phyloP scores from a whole-genome alignment of 495 filamentous ascomycete species.

The Parathielavia hyrcaniae region DNA sequence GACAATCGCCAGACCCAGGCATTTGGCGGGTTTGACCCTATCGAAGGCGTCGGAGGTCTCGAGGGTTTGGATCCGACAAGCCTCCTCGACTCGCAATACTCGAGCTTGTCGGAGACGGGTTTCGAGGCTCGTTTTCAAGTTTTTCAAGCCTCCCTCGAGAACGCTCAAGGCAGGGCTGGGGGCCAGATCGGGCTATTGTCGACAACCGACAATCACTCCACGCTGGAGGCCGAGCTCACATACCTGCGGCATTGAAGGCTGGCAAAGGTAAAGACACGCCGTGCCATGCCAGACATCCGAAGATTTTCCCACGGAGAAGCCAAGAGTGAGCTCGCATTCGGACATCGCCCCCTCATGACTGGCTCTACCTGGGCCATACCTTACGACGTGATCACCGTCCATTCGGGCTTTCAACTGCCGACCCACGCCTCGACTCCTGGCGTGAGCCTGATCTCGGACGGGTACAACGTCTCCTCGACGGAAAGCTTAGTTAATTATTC shows the following conservation, averaged over 20 bases:
- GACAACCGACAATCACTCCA: conserved; percentile 36
- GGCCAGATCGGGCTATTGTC: conserved; percentile 32
- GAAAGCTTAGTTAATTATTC: conserved; percentile 18
- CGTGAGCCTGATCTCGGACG: not conserved
- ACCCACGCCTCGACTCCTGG: conserved; percentile 3
- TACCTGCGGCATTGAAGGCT: not conserved
- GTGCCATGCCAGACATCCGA: not conserved
- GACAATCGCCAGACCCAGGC: not conserved
- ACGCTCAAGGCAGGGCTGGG: conserved; percentile 24
- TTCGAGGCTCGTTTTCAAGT: conserved; percentile 31
- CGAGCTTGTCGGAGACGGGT: conserved; percentile 26
- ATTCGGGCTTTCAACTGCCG: conserved; percentile 11
- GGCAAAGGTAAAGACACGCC: not conserved
- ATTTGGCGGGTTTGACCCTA: not conserved
- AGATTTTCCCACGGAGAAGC: not conserved
- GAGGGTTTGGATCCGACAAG: conserved; percentile 7
- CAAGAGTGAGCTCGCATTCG: not conserved
- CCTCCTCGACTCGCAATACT: conserved; percentile 28
- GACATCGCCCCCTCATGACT: not conserved
- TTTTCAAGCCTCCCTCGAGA: conserved; percentile 25
- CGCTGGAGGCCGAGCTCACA: conserved; percentile 31
- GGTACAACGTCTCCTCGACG: conserved; percentile 14
- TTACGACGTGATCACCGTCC: not conserved
- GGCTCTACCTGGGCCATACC: not conserved
- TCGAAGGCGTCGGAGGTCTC: not conserved